These are phyloP conservation scores for Asterophora parasitica DNA, from an alignment of 768 basidiomycete genomes.

Conservation along the genomic window DNA sequence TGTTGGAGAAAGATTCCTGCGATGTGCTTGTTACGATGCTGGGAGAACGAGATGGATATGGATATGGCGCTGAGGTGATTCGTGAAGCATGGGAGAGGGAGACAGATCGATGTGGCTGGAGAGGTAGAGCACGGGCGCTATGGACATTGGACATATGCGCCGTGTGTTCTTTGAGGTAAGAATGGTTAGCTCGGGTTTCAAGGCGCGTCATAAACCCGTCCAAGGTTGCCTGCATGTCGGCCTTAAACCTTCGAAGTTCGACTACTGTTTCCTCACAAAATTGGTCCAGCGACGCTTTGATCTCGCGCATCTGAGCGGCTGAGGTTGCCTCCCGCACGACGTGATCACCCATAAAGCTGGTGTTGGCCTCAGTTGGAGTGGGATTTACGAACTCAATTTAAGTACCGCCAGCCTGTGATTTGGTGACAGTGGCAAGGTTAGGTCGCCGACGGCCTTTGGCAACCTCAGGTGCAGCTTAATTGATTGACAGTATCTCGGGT, in stretches of 20 bases:
- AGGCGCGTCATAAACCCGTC: not conserved
- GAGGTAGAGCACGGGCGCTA: not conserved
- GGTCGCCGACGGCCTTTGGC: too few species aligned
- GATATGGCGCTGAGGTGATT: not conserved
- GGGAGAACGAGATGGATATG: not conserved
- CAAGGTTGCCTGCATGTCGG: not conserved
- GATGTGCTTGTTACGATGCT: not conserved
- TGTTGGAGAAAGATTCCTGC: not conserved
- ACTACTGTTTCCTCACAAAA: not conserved
- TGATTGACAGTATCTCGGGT: too few species aligned
- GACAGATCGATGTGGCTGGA: not conserved
- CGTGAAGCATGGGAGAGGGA: not conserved
- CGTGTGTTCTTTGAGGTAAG: not conserved
- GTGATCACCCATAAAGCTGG: slow-evolving; percentile 26
- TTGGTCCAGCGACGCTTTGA: slow-evolving; percentile 3
- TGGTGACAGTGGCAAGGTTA: too few species aligned
- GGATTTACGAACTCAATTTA: too few species aligned
- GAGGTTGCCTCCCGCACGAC: slow-evolving; percentile 11
- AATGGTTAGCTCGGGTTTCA: not conserved
- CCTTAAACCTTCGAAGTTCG: not conserved
- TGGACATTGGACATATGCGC: not conserved
- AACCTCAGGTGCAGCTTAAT: too few species aligned
- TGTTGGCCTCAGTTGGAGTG: slow-evolving; percentile 11
- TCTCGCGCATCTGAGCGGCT: slow-evolving; percentile 15
- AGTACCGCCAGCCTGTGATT: too few species aligned